phyloP scores from a whole-genome alignment of 371 early-diverging fungal species.

The Smittium culicis region DNA sequence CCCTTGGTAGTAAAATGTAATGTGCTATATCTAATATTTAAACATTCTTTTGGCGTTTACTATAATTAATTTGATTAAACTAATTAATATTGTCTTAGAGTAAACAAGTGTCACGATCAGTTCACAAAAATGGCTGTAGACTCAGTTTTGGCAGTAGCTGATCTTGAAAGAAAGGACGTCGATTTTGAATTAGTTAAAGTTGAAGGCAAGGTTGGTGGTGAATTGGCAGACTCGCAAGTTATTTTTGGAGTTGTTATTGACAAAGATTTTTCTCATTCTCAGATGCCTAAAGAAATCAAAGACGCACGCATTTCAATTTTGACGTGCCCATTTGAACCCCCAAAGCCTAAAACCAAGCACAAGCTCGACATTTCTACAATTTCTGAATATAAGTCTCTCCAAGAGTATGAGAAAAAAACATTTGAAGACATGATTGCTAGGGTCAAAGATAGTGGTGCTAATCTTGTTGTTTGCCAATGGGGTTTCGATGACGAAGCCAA shows the following conservation, averaged over 20 bases:
- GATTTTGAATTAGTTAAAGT: constrained; percentile 99
- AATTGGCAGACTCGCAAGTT: constrained; percentile 80
- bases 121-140: constrained; percentile 97
- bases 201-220: constrained; percentile 96
- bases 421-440: constrained; percentile 95
- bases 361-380: constrained; percentile 94
- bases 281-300: constrained; percentile 94
- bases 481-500: constrained; percentile 99
- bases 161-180: constrained; percentile 96
- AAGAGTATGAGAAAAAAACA: constrained; percentile 88
- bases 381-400: constrained; percentile 94
- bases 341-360: constrained; percentile 99
- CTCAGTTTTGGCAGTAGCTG: constrained; percentile 94
- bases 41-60: neutral
- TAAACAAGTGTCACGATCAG: constrained; percentile 92
- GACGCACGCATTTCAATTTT: constrained; percentile 97
- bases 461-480: constrained; percentile 99
- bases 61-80: neutral
- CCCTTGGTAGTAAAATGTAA: constrained; percentile 90
- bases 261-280: constrained; percentile 99
- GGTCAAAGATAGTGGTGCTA: constrained; percentile 95
- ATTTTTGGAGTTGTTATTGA: constrained; percentile 97
- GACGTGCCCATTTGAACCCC: constrained; percentile 99
- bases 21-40: neutral
- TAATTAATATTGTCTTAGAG: constrained; percentile 33